phyloP scores from a whole-genome alignment of 305 asterid species.

The Fraxinus xanthoxyloides region DNA sequence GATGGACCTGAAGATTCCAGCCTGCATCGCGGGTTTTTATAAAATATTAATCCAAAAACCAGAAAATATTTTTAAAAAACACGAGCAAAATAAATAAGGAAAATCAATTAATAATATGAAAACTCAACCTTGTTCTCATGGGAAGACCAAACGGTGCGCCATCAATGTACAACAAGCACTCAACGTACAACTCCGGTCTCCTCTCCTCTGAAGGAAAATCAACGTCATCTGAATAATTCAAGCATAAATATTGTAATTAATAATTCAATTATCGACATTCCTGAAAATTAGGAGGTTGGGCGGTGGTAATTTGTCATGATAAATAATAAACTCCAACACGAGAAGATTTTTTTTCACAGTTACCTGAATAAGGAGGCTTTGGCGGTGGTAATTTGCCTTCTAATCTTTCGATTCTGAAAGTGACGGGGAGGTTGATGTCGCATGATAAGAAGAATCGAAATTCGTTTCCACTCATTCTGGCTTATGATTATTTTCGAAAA shows the following conservation, averaged over 20 bases:
- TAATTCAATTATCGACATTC: conserved; percentile 1
- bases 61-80: background rate
- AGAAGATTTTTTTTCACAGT: background rate
- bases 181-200: conserved; percentile 76
- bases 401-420: conserved; percentile 84
- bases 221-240: conserved; percentile 47
- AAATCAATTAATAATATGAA: background rate
- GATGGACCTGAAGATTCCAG: conserved; percentile 77
- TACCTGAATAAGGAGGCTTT: conserved; percentile 59
- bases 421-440: conserved; percentile 91
- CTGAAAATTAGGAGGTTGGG: conserved; percentile 6
- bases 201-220: conserved; percentile 57
- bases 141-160: conserved; percentile 99
- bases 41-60: conserved; percentile 6
- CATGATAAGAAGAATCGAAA: conserved; percentile 88
- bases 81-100: background rate
- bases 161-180: conserved; percentile 76
- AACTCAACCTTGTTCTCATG: conserved; percentile 79
- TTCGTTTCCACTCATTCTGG: conserved; percentile 68
- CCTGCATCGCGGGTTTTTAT: conserved; percentile 37
- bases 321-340: conserved; percentile 6
- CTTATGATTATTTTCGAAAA: background rate
- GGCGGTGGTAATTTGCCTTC: conserved; percentile 70
- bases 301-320: background rate
- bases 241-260: conserved; percentile 10